Evolutionary conservation across 2,329 filamentous ascomycete species (phyloP), one percentile per base, ranked within the genome.

Genomic region (Cercospora sojina): DNA sequence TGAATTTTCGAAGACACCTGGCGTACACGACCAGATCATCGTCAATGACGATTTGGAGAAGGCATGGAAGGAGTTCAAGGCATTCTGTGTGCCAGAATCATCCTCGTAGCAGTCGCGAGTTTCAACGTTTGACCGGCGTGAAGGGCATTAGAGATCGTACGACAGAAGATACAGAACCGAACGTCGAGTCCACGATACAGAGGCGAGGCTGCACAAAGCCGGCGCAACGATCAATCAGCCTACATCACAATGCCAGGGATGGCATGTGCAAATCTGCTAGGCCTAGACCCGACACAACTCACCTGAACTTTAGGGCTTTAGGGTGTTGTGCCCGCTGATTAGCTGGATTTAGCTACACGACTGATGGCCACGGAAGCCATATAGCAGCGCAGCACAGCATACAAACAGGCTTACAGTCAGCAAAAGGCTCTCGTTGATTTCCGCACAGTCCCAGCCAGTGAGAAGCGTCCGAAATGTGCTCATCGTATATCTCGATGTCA

Each of bases 1-100:
- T 68, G 90, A 89, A 69, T 95, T 86, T 76, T 83, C 90, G 49
- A 85, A 88, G 79, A 86, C 85, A 2, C 86, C 87, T 0, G 90
- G 89, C 18, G 86, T 87, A 9, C 86, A 89, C 76, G 88, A 91
- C 74, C 82, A 85, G 75, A 84, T 88, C 68, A 84, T 91, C 65
- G 83, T 90, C 53, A 91, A 91, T 74, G 87, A 90, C 75, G 85
- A 88, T 72, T 73, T 89, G 64, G 86, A 88, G 67, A 83, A 78
- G 71, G 84, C 86, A 1, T 87, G 85, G 76, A 67, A 68, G 62
- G 83, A 86, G 71, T 78, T 87, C 72, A 73, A 75, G 70, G 72
- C 67, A 49, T 77, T 76, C 62, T 76, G 74, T 51, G 73, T 74
- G 63, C 71, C 72, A 31, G 73, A 76, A 56, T 55, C 59, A 31